phyloP scores from a whole-genome alignment of 139 green algal genomes.

The Chlamydomonas schloesseri region DNA sequence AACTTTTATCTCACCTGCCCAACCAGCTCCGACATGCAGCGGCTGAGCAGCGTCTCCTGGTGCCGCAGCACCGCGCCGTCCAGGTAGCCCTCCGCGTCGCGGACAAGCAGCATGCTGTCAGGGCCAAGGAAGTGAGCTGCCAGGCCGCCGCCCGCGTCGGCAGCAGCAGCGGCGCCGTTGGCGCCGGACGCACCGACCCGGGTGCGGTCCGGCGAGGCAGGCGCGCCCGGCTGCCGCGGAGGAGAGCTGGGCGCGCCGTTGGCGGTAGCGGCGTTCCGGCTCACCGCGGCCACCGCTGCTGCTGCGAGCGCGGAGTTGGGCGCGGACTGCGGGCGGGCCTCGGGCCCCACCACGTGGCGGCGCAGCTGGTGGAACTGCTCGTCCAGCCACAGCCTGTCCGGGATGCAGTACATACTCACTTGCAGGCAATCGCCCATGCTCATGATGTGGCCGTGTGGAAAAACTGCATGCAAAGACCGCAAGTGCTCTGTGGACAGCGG shows the following conservation, averaged over 20 bases:
- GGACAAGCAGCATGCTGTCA: slow-evolving; percentile 32
- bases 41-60: slow-evolving; percentile 51
- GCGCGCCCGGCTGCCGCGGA: too few species aligned
- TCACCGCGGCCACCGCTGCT: neutral
- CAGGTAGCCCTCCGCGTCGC: slow-evolving; percentile 47
- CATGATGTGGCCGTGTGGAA: too few species aligned
- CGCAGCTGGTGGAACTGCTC: slow-evolving; percentile 35
- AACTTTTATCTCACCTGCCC: slow-evolving; percentile 41
- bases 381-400: slow-evolving; percentile 31
- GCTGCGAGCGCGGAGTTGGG: neutral
- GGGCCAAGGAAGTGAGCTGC: neutral
- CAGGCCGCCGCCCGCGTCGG: neutral
- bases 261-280: too few species aligned
- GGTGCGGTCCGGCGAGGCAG: too few species aligned
- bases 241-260: too few species aligned
- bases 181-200: too few species aligned
- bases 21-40: slow-evolving; percentile 47
- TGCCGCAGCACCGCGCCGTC: slow-evolving; percentile 44
- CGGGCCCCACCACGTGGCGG: neutral
- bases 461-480: too few species aligned
- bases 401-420: too few species aligned
- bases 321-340: neutral
- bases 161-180: neutral
- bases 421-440: too few species aligned
- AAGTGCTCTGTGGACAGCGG: too few species aligned